phyloP scores from a whole-genome alignment of 108 stramenopile genomes.

The Pseudonitzschia pungens region DNA sequence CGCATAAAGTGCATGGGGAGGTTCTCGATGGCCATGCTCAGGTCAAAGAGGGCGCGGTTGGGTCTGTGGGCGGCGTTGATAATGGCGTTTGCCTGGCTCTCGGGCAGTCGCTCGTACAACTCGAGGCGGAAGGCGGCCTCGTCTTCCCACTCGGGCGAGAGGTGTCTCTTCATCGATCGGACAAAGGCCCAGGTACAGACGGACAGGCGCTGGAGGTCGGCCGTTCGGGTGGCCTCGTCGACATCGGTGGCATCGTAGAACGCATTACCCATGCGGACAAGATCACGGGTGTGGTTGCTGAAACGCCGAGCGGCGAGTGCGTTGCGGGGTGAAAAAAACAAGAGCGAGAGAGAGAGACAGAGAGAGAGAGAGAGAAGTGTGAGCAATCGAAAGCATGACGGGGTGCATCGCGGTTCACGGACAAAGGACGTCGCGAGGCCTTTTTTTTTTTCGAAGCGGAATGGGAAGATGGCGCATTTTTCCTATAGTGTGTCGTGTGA shows the following conservation, averaged over 20 bases:
- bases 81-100: constrained; percentile 63
- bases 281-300: constrained; percentile 59
- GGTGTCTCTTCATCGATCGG: constrained; percentile 63
- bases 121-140: constrained; percentile 54
- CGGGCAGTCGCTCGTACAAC: constrained; percentile 42
- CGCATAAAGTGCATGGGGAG: constrained; percentile 79
- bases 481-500: too few relatives aligned
- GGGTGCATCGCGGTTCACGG: too few relatives aligned
- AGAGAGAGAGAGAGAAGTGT: too few relatives aligned
- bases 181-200: constrained; percentile 74
- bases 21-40: constrained; percentile 67
- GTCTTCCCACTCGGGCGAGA: constrained; percentile 63
- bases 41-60: constrained; percentile 71
- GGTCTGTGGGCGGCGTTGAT: constrained; percentile 66
- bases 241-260: constrained; percentile 45
- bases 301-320: too few relatives aligned
- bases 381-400: too few relatives aligned
- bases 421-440: too few relatives aligned
- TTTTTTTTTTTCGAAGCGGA: too few relatives aligned
- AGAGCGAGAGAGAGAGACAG: background rate
- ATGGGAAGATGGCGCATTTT: too few relatives aligned
- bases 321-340: background rate
- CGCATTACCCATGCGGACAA: constrained; percentile 56
- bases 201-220: constrained; percentile 50
- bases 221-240: constrained; percentile 36